These are phyloP conservation scores for Lachancea kluyveri DNA, from an alignment of 805 yeast species.

Conservation along the genomic window DNA sequence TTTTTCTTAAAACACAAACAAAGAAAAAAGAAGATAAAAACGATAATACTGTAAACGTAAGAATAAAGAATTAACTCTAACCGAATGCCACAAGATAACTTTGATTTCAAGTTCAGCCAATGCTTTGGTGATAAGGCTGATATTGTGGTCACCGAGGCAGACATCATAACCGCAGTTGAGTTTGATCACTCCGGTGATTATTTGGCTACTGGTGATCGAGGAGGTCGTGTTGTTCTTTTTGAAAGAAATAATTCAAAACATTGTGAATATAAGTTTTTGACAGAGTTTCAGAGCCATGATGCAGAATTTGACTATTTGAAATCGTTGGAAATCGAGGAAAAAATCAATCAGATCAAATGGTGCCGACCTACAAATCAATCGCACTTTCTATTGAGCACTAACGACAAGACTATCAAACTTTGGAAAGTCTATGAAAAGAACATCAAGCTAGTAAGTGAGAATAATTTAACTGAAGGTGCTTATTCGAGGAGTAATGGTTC, in stretches of 20 bases:
- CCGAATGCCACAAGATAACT: constrained; percentile 31
- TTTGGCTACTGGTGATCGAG: constrained; percentile 96
- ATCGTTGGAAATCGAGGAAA: constrained; percentile 94
- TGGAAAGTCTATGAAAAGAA: constrained; percentile 95
- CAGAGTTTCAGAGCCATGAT: constrained; percentile 97
- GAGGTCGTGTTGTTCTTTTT: constrained; percentile 94
- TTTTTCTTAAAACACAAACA: too few relatives aligned
- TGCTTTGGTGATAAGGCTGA: constrained; percentile 99
- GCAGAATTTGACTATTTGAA: constrained; percentile 97
- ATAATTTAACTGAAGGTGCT: constrained; percentile 56
- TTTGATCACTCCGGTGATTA: constrained; percentile 93
- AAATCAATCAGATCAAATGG: constrained; percentile 97
- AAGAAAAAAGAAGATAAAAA: too few relatives aligned
- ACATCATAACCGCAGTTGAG: constrained; percentile 93
- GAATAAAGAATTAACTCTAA: constrained; percentile 1
- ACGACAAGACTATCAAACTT: constrained; percentile 96
- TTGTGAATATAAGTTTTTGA: constrained; percentile 91
- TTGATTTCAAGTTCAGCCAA: constrained; percentile 71
- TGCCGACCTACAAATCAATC: constrained; percentile 80
- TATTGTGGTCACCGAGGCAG: constrained; percentile 94
- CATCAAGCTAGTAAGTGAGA: constrained; percentile 86
- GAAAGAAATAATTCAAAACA: constrained; percentile 75
- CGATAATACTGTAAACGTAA: too few relatives aligned
- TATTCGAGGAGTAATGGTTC: constrained; percentile 10
- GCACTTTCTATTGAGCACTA: constrained; percentile 84